Evolutionary conservation across 192 early-diverging fungal genomes (phyloP).

Genomic region (Backusella macrospora): DNA sequence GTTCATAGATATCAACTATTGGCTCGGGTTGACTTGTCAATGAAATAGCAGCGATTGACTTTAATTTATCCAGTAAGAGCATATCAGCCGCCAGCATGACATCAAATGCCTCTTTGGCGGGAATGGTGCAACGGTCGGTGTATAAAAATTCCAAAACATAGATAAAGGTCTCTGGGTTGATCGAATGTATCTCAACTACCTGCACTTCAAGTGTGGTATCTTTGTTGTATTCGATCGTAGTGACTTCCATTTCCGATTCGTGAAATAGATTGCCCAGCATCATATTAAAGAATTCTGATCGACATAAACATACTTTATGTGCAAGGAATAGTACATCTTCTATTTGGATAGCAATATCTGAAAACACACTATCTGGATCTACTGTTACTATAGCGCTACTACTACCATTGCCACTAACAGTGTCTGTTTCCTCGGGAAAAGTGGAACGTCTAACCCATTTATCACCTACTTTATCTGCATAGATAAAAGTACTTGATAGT

Average conservation of each 20-base stretch:
- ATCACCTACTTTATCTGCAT: background rate
- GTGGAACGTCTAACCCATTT: too few species aligned
- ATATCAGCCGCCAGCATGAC: constrained; percentile 50
- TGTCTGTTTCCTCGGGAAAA: too few species aligned
- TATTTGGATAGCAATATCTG: background rate
- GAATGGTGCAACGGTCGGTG: constrained; percentile 42
- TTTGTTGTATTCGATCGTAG: background rate
- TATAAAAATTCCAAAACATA: constrained; percentile 51
- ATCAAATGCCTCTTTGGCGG: constrained; percentile 37
- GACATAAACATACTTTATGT: background rate
- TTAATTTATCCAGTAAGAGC: constrained; percentile 50
- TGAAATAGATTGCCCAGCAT: background rate
- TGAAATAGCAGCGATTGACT: constrained; percentile 44
- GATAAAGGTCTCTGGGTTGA: background rate
- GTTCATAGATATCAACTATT: background rate
- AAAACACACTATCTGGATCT: background rate
- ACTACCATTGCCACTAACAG: too few species aligned
- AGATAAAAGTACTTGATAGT: constrained; percentile 5
- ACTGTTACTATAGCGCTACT: background rate
- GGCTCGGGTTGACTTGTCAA: constrained; percentile 34
- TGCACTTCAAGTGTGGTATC: background rate
- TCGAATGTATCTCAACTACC: background rate
- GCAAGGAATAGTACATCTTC: background rate
- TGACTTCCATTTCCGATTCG: background rate
- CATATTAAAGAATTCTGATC: constrained; percentile 1